These are phyloP conservation scores for Aureobasidium sp. DNA, from an alignment of 2,329 filamentous ascomycete species.

Conservation along the genomic window DNA sequence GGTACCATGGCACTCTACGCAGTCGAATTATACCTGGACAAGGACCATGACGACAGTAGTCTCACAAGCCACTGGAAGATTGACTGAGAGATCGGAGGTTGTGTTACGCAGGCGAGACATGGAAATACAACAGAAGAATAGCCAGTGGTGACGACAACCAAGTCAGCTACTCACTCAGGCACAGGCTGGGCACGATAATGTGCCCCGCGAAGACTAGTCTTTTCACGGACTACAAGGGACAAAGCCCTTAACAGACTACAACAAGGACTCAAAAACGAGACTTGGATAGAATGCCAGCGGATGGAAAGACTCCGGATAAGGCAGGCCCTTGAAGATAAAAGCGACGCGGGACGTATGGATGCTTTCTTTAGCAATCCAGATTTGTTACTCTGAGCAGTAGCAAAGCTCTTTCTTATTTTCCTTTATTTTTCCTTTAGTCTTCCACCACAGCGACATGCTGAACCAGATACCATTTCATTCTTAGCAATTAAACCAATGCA, in stretches of 20 bases:
- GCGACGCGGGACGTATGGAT: neutral
- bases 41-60: slow-evolving; percentile 66
- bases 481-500: neutral
- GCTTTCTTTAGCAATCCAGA: neutral
- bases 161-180: neutral
- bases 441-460: neutral
- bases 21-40: slow-evolving; percentile 79
- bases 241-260: neutral
- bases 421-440: neutral
- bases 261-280: neutral
- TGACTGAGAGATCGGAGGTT: slow-evolving; percentile 49
- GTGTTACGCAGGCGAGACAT: neutral
- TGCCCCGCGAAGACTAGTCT: neutral
- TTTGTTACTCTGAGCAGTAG: neutral
- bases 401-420: neutral
- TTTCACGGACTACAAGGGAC: neutral
- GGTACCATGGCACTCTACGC: slow-evolving; percentile 85
- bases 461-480: neutral
- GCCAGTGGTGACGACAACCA: neutral
- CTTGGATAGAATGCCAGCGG: neutral
- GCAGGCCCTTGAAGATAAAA: neutral
- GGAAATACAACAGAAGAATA: neutral
- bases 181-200: neutral
- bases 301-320: neutral
- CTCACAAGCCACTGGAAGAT: slow-evolving; percentile 84